A percentile compares a stretch with the other conserved stretches of the same genome.
Evolutionary conservation across 805 yeast genomes (phyloP).

Genomic region (Saccharomycopsis synnaedendra): DNA sequence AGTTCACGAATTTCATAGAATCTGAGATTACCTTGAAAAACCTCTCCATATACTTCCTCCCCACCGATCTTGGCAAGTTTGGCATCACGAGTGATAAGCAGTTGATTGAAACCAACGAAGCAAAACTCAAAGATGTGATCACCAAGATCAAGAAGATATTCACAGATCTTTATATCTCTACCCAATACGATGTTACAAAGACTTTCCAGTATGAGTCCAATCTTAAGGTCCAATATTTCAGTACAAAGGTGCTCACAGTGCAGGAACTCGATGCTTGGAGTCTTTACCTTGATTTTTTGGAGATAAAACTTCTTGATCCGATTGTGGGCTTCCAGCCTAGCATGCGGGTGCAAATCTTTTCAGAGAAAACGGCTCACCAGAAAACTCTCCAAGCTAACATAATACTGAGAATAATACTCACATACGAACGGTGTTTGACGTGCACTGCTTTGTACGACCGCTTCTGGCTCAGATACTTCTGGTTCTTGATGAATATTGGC

Average conservation of each 20-base stretch:
- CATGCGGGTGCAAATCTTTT: neutral
- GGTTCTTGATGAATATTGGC: slow-evolving; percentile 27
- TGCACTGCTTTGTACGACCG: slow-evolving; percentile 32
- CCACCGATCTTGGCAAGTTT: slow-evolving; percentile 18
- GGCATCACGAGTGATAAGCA: slow-evolving; percentile 1
- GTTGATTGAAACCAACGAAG: neutral
- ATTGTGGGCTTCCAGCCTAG: neutral
- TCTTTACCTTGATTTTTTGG: slow-evolving; percentile 43
- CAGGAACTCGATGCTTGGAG: slow-evolving; percentile 51
- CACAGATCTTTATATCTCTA: slow-evolving; percentile 42
- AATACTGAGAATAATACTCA: slow-evolving; percentile 20
- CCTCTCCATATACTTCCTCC: slow-evolving; percentile 13
- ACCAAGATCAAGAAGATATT: slow-evolving; percentile 34
- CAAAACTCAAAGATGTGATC: slow-evolving; percentile 21
- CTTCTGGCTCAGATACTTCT: slow-evolving; percentile 40
- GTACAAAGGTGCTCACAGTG: slow-evolving; percentile 23
- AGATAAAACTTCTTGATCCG: slow-evolving; percentile 19
- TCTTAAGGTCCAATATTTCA: slow-evolving; percentile 28
- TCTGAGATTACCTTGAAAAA: slow-evolving; percentile 13
- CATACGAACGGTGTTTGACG: slow-evolving; percentile 39
- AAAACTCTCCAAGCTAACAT: slow-evolving; percentile 18
- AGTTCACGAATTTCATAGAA: slow-evolving; percentile 27
- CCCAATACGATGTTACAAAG: slow-evolving; percentile 41
- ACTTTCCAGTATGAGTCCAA: slow-evolving; percentile 37
- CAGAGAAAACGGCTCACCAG: neutral